phyloP scores from a whole-genome alignment of 78 protist genomes.

The Dictyostelium purpureum region DNA sequence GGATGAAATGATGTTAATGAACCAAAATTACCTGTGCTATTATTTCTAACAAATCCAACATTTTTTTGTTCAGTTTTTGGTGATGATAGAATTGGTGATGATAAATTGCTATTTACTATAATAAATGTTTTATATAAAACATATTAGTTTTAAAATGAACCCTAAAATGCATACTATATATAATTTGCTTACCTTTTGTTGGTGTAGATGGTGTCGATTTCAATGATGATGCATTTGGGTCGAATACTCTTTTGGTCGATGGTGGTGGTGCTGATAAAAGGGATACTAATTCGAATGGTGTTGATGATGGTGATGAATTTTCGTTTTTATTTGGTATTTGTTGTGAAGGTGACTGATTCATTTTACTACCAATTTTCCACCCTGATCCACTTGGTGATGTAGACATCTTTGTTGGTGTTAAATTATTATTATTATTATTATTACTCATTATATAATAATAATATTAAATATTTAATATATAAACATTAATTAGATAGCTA shows the following conservation, averaged over 20 bases:
- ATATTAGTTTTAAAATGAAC: too few relatives aligned
- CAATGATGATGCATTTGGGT: constrained; percentile 19
- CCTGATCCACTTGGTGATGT: too few relatives aligned
- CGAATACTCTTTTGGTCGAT: constrained; percentile 47
- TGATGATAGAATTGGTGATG: constrained; percentile 14
- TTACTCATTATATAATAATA: too few relatives aligned
- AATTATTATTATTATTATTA: too few relatives aligned
- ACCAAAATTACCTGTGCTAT: not conserved
- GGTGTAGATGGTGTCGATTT: not conserved
- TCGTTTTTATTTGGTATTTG: not conserved
- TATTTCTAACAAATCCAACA: constrained; percentile 1
- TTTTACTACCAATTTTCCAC: not conserved
- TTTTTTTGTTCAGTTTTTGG: not conserved
- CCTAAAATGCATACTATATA: too few relatives aligned
- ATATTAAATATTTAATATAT: too few relatives aligned
- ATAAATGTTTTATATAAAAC: not conserved
- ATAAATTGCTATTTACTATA: not conserved
- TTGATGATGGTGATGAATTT: not conserved
- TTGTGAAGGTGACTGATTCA: not conserved
- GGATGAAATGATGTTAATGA: too few relatives aligned
- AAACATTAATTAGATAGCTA: too few relatives aligned
- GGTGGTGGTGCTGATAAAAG: constrained; percentile 76
- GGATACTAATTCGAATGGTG: constrained; percentile 19
- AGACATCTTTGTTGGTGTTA: too few relatives aligned
- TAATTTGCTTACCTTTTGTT: not conserved